Base-by-base conservation (phyloP, 352 stramenopile genomes). In the Phytophthora agathidicida region DNA sequence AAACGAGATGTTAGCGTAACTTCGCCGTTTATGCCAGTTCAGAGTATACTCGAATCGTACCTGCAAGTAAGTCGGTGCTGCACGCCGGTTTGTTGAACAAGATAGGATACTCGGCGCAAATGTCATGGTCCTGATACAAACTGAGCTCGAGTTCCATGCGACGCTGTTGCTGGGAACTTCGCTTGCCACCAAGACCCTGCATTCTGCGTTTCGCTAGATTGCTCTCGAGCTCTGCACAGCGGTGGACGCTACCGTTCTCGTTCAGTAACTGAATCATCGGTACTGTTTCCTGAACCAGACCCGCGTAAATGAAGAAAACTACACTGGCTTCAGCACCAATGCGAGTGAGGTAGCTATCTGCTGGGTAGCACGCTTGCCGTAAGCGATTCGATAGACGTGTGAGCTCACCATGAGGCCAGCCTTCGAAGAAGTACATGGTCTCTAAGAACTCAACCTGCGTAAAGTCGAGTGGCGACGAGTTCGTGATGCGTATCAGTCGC, bases 401-500 rank as follows among this genome's bases (percentile, higher is more conserved):
- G 44, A 94, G 78, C 23, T 93, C 80, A 16, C 72, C 74, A 27
- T 94, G 85, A 10, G 78, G 80, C 85, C 85, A 94, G 3, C 56
- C 51, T n/a, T 85, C 77, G 20, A 94, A 93, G 54, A 89, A 91
- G 28, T 82, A 90, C 22, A 93, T 74, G 27, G 85, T 90, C 51
- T 94, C 80, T 22, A 94, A 66, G 36, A 89, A 91, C 55, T 94
- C 85, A n/a, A 86, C 73, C 43, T 87, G 81, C 2, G 85, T 94
- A 23, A 93, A 94, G 35, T 91, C 82, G 13, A 94, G 66, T 23
- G 89, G 77, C 23, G 77, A 83, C 16, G 83, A 92, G 48, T 94
- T 93, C 2, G 77, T 89, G 33, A 91, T 88, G 3, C 85, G 85
- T 16, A 93, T 88, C 2, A 94, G 58, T 0, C 85, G 83, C 52